A percentile compares a stretch with the other conserved stretches of the same genome.
Conservation (phyloP, 2,329 filamentous ascomycete genomes). For the Neoascochyta sp. region DNA sequence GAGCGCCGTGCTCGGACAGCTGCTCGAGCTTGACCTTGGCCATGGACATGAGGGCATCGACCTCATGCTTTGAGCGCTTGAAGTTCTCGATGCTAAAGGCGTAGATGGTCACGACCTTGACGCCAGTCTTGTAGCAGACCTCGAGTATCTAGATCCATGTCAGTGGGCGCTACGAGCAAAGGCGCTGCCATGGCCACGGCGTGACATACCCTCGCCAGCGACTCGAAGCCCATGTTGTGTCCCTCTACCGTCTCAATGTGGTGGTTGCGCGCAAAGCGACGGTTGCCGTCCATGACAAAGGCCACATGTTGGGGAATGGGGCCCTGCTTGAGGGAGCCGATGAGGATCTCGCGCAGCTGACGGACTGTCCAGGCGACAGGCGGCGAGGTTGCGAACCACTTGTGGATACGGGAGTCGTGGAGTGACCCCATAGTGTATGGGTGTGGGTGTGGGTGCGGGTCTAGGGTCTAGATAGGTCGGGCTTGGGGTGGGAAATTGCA, state of each 20-base stretch:
- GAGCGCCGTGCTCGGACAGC: constrained; percentile 84
- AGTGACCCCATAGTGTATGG: constrained; percentile 47
- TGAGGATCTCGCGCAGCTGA: constrained; percentile 75
- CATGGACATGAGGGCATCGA: constrained; percentile 95
- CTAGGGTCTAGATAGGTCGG: too few species aligned
- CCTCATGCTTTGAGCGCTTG: constrained; percentile 93
- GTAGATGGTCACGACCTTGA: constrained; percentile 95
- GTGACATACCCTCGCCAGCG: constrained; percentile 70
- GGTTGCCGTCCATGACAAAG: constrained; percentile 99
- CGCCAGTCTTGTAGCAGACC: constrained; percentile 95
- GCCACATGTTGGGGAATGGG: constrained; percentile 92
- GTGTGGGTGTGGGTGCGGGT: too few species aligned
- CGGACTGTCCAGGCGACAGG: constrained; percentile 86
- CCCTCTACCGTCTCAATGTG: constrained; percentile 96
- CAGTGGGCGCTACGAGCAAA: too few species aligned
- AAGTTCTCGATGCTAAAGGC: constrained; percentile 99
- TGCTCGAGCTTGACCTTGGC: constrained; percentile 93
- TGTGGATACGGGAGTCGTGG: constrained; percentile 59
- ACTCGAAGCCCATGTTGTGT: constrained; percentile 93
- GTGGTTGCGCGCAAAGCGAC: constrained; percentile 83
- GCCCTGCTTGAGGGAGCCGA: constrained; percentile 83
- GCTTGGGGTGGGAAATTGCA: too few species aligned
- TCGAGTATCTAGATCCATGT: constrained; percentile 70
- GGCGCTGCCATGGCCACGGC: too few species aligned
- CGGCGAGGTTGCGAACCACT: constrained; percentile 82